Evolutionary conservation across 2,329 filamentous ascomycete species (phyloP).

Genomic region (Fusarium buxicola): DNA sequence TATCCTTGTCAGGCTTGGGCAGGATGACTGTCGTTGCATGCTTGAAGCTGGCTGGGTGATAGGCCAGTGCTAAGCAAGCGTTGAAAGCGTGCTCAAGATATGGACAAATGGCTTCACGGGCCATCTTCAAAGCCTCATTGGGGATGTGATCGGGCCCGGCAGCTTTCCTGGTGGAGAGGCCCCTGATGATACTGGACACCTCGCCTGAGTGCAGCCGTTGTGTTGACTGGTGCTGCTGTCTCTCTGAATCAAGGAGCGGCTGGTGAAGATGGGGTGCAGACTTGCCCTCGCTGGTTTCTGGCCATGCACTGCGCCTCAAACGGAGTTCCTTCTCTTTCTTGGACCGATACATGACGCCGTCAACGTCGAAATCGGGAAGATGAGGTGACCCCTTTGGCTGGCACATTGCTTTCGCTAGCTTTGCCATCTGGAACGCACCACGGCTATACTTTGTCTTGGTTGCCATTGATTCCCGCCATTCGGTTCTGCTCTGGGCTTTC

Average conservation of each 20-base stretch:
- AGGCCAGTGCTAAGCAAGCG: constrained; percentile 3
- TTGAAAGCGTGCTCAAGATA: constrained; percentile 9
- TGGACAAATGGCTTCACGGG: neutral
- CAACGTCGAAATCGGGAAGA: neutral
- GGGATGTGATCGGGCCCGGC: constrained; percentile 7
- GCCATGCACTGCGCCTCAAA: neutral
- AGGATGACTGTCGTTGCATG: constrained; percentile 6
- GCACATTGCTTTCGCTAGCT: neutral
- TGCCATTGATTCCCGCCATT: neutral
- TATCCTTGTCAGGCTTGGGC: constrained; percentile 10
- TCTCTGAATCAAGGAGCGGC: neutral
- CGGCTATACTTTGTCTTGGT: neutral
- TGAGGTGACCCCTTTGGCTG: neutral
- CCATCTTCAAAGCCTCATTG: constrained; percentile 15
- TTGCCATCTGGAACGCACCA: neutral
- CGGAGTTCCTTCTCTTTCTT: neutral
- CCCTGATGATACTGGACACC: neutral
- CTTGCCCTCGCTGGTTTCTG: neutral
- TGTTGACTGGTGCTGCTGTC: neutral
- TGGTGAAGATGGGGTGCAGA: neutral
- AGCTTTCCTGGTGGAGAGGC: neutral
- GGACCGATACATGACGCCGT: neutral
- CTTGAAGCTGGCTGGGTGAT: constrained; percentile 21
- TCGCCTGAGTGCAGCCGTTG: neutral
- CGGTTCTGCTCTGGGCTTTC: neutral